phyloP scores from a whole-genome alignment of 768 basidiomycete genomes.

The Trametes elegans region DNA sequence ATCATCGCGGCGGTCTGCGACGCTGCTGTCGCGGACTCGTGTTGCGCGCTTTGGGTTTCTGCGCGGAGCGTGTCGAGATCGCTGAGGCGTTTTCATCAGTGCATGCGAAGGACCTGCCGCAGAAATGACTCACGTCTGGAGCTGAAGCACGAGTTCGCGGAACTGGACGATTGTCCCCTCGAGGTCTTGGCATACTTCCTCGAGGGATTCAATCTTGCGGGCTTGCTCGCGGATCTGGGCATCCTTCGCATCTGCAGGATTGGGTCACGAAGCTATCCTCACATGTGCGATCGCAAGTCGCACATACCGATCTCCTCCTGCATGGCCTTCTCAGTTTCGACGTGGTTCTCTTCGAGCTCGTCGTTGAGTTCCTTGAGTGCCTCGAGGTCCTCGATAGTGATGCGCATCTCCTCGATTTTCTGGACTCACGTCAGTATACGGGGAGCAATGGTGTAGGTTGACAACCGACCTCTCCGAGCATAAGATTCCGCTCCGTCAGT shows the following conservation, averaged over 20 bases:
- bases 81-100: slow-evolving; percentile 41
- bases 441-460: neutral
- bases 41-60: slow-evolving; percentile 82
- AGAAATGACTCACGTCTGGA: slow-evolving; percentile 63
- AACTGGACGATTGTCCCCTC: slow-evolving; percentile 90
- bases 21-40: slow-evolving; percentile 77
- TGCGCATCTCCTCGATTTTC: slow-evolving; percentile 98
- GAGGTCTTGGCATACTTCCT: slow-evolving; percentile 80
- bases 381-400: slow-evolving; percentile 95
- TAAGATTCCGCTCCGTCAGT: slow-evolving; percentile 90
- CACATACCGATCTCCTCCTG: slow-evolving; percentile 83
- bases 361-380: slow-evolving; percentile 94
- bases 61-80: slow-evolving; percentile 83
- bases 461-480: slow-evolving; percentile 75
- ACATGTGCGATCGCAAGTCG: neutral
- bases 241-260: slow-evolving; percentile 64
- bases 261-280: neutral
- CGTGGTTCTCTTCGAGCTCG: slow-evolving; percentile 94
- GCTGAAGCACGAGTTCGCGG: slow-evolving; percentile 81
- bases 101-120: neutral
- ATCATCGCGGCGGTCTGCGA: slow-evolving; percentile 92
- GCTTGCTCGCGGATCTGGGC: slow-evolving; percentile 63
- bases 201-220: slow-evolving; percentile 62
- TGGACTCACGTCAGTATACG: slow-evolving; percentile 27
- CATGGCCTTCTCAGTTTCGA: slow-evolving; percentile 89